Evolutionary conservation across 495 filamentous ascomycete genomes (phyloP).

Genomic region (Podospora comata): DNA sequence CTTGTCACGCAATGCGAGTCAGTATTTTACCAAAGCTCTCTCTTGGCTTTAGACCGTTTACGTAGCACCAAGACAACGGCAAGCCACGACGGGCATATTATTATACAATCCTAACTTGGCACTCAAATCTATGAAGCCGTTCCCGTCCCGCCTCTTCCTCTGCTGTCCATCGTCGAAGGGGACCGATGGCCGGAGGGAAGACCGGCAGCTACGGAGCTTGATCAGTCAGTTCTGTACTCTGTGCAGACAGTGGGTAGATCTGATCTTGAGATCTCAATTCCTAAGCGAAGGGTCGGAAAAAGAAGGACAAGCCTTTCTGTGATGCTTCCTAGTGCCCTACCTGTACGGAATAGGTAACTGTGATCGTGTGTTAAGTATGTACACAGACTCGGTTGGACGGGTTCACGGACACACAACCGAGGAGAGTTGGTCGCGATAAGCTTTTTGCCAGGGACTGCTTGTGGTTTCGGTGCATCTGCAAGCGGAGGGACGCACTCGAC

Average conservation of each 20-base stretch:
- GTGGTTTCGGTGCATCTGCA: background rate
- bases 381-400: background rate
- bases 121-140: background rate
- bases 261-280: background rate
- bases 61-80: background rate
- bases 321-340: too few relatives aligned
- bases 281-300: background rate
- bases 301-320: background rate
- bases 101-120: background rate
- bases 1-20: background rate
- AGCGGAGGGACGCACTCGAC: background rate
- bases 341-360: too few relatives aligned
- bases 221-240: too few relatives aligned
- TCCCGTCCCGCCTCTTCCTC: background rate
- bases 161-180: background rate
- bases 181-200: background rate
- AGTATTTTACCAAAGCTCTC: background rate
- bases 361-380: too few relatives aligned
- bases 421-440: background rate
- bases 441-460: conserved; percentile 1
- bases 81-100: background rate
- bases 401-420: background rate
- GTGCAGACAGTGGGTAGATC: too few relatives aligned
- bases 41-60: background rate
- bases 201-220: too few relatives aligned